phyloP scores from a whole-genome alignment of 139 green algal genomes.

The Picochlorum sp. region DNA sequence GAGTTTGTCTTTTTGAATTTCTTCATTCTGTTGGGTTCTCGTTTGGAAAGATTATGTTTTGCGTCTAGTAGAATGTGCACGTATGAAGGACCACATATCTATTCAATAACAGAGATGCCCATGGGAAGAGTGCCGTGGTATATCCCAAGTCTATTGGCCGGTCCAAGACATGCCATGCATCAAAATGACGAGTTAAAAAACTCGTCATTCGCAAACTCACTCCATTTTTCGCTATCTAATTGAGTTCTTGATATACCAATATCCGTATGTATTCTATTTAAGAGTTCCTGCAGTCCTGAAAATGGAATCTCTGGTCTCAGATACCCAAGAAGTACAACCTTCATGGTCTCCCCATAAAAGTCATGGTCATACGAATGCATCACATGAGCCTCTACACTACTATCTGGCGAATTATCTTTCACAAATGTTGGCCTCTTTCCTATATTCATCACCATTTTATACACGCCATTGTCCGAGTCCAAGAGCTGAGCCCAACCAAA shows the following conservation, averaged over 20 bases:
- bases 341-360: slow-evolving; percentile 49
- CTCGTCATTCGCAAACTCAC: background rate
- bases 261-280: slow-evolving; percentile 65
- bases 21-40: background rate
- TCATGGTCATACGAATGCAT: slow-evolving; percentile 65
- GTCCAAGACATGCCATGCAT: background rate
- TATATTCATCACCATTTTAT: slow-evolving; percentile 92
- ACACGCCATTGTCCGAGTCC: slow-evolving; percentile 38
- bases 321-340: slow-evolving; percentile 58
- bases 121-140: no score
- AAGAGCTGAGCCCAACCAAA: slow-evolving; percentile 71
- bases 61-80: background rate
- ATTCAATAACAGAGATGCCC: background rate
- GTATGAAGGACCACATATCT: background rate
- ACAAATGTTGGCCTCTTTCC: slow-evolving; percentile 76
- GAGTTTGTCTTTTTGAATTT: background rate
- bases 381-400: slow-evolving; percentile 72
- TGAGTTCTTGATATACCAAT: slow-evolving; percentile 44
- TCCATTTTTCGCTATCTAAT: slow-evolving; percentile 21
- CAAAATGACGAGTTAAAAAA: background rate
- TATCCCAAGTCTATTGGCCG: background rate
- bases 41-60: slow-evolving; percentile 8
- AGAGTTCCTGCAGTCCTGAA: slow-evolving; percentile 49
- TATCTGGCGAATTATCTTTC: slow-evolving; percentile 4
- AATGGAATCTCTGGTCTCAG: slow-evolving; percentile 81